Percentiles rank a stretch among this genome's conserved stretches.
Evolutionary conservation across 2,329 filamentous ascomycete genomes (phyloP).

Genomic region (Rugonectria rugulosa): DNA sequence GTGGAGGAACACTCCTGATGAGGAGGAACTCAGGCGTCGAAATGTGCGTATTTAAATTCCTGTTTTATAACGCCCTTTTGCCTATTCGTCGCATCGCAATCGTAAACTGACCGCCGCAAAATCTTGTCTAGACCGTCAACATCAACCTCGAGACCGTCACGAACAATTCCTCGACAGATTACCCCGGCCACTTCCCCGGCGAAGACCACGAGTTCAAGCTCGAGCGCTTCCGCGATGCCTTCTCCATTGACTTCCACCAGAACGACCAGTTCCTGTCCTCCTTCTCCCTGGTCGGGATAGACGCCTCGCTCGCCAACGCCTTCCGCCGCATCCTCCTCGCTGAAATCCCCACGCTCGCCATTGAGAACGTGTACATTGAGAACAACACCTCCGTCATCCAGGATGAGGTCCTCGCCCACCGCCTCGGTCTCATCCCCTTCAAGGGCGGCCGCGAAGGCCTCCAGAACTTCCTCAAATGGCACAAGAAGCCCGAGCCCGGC

Average conservation of each 20-base stretch:
- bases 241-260: constrained; percentile 83
- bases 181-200: constrained; percentile 87
- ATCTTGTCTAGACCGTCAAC: constrained; percentile 71
- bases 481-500: constrained; percentile 71
- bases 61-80: not conserved
- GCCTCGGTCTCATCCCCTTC: constrained; percentile 90
- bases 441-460: constrained; percentile 80
- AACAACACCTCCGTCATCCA: constrained; percentile 99
- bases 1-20: constrained; percentile 51
- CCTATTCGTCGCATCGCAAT: constrained; percentile 12
- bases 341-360: constrained; percentile 92
- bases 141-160: constrained; percentile 91
- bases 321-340: constrained; percentile 95
- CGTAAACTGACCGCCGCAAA: constrained; percentile 5
- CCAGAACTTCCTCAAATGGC: constrained; percentile 81
- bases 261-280: constrained; percentile 79
- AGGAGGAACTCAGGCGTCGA: constrained; percentile 67
- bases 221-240: constrained; percentile 72
- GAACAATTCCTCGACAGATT: constrained; percentile 88
- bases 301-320: constrained; percentile 93
- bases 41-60: constrained; percentile 55
- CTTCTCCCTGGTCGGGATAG: constrained; percentile 91
- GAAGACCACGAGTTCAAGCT: constrained; percentile 86
- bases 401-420: constrained; percentile 92
- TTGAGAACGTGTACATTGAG: constrained; percentile 90